Conservation (phyloP, 345 rosid genomes). For the Bruguiera sexangula region DNA sequence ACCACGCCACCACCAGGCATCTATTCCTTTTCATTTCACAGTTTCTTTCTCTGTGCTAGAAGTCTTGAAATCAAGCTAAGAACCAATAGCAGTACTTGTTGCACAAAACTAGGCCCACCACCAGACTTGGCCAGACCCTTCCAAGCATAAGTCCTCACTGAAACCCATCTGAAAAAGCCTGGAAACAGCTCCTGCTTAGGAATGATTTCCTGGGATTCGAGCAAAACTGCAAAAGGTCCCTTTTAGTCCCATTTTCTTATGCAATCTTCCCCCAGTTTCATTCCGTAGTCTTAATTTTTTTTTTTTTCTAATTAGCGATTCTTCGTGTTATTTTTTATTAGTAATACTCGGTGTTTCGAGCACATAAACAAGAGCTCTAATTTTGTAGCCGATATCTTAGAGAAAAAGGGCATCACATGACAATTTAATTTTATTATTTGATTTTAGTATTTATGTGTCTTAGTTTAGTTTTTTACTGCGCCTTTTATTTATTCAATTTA, state of each 20-base stretch:
- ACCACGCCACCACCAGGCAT: conserved; percentile 15
- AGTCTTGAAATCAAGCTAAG: neutral
- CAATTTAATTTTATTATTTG: too few relatives aligned
- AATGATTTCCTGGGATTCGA: conserved; percentile 46
- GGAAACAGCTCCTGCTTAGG: conserved; percentile 51
- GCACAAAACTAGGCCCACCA: neutral
- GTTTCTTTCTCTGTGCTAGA: neutral
- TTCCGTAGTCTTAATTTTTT: too few relatives aligned
- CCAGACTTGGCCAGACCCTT: conserved; percentile 8
- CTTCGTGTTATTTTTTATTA: too few relatives aligned
- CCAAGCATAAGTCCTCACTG: conserved; percentile 17
- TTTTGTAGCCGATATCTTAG: too few relatives aligned
- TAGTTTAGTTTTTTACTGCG: too few relatives aligned
- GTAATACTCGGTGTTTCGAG: too few relatives aligned
- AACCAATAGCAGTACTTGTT: neutral
- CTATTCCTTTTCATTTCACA: conserved; percentile 11
- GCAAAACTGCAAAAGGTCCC: conserved; percentile 3
- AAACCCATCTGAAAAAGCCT: conserved; percentile 74
- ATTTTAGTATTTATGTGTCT: too few relatives aligned
- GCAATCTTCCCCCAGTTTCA: too few relatives aligned
- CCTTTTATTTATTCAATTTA: too few relatives aligned
- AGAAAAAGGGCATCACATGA: too few relatives aligned
- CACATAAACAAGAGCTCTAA: too few relatives aligned
- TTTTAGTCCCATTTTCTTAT: neutral
- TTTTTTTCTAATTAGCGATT: too few relatives aligned